Percentiles rank a stretch among this genome's conserved stretches.
phyloP scores from a whole-genome alignment of 2,329 filamentous ascomycete genomes.

The Fusarium poae region DNA sequence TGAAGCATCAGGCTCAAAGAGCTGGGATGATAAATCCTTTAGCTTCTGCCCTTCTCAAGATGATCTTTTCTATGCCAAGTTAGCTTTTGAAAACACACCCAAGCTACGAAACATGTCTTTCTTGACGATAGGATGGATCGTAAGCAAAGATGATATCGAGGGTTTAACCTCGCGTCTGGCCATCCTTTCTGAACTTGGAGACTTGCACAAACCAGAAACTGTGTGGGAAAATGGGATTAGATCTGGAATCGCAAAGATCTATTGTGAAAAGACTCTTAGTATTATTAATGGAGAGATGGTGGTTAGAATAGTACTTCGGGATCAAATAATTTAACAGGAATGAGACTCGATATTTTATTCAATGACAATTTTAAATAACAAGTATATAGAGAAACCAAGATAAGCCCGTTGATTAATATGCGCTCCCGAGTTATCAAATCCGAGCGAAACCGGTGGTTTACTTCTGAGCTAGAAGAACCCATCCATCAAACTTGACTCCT shows the following conservation, averaged over 20 bases:
- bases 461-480: conserved; percentile 46
- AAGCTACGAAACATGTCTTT: background rate
- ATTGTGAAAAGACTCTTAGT: background rate
- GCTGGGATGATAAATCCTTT: conserved; percentile 2
- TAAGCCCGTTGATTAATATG: background rate
- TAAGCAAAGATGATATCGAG: conserved; percentile 9
- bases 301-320: conserved; percentile 11
- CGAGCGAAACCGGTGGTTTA: background rate
- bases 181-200: background rate
- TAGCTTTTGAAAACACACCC: background rate
- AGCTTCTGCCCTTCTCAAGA: background rate
- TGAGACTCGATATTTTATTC: background rate
- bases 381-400: too few species aligned
- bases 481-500: conserved; percentile 44
- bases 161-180: conserved; percentile 10
- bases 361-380: background rate
- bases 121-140: conserved; percentile 12
- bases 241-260: conserved; percentile 1
- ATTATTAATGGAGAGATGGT: conserved; percentile 13
- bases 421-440: background rate
- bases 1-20: conserved; percentile 6
- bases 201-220: background rate
- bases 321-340: background rate
- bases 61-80: conserved; percentile 1
- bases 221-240: background rate